phyloP scores from a whole-genome alignment of 208 protist species.

The Entamoeba moshkovskii region DNA sequence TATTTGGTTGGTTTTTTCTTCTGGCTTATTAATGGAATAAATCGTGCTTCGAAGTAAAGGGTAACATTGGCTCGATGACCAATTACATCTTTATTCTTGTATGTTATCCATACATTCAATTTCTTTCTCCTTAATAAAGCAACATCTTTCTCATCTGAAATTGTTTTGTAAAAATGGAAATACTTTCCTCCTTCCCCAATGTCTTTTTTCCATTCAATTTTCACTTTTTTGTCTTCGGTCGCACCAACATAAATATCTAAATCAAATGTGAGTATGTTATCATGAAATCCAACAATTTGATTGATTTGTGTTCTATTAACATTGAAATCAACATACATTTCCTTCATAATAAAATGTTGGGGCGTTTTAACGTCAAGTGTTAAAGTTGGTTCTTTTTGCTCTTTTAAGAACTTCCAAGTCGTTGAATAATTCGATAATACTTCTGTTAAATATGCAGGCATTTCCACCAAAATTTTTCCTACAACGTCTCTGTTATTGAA shows the following conservation, averaged over 20 bases:
- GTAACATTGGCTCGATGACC: background rate
- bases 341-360: background rate
- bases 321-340: background rate
- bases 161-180: background rate
- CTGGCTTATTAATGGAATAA: background rate
- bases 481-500: background rate
- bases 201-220: background rate
- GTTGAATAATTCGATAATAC: background rate
- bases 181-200: background rate
- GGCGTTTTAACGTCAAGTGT: background rate
- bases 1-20: no score
- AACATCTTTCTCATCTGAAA: background rate
- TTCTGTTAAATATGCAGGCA: background rate
- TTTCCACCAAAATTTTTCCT: background rate
- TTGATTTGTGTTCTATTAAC: background rate
- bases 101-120: background rate
- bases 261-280: background rate
- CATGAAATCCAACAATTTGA: background rate
- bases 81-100: background rate
- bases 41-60: background rate
- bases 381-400: background rate
- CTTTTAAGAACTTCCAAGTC: background rate
- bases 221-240: background rate
- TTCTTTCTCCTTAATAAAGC: background rate
- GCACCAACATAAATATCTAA: background rate